Evolutionary conservation across 2,329 filamentous ascomycete genomes (phyloP), one percentile per base, ranked within the genome.

Genomic region (Fusarium proliferatum): DNA sequence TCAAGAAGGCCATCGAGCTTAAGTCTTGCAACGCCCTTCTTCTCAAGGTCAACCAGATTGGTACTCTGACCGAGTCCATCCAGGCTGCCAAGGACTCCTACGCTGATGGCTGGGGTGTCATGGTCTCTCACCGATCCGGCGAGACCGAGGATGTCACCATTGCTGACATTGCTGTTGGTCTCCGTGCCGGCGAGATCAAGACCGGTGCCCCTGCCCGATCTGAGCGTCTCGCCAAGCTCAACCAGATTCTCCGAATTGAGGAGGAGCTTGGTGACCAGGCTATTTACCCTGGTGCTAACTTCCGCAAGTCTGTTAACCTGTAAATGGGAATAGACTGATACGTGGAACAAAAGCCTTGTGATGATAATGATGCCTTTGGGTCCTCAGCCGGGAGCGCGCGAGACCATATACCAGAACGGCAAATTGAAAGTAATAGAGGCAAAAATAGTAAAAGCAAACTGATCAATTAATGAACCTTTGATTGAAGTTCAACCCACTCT

Each of bases 121-220:
- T 99, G 96, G 96, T 99, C 76, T 98, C 96, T 77, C 96, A 99
- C 90, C 93, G 96, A 80, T 99, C 96, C 73, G 96, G 96, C 85
- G 96, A 99, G 93, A 99, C 96, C 70, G 96, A 98, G 88, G 96
- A 99, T 88, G 96, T 99, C 80, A 99, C 96, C 86, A 99, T 99
- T 84, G 93, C 96, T 79, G 96, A 99, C 84, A 96, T 99, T 79
- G 95, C 95, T 76, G 96, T 99, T 79, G 96, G 96, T 88, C 94
- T 99, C 82, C 94, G 96, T 80, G 88, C 95, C 80, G 96, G 96
- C 78, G 94, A 99, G 90, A 98, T 99, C 91, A 98, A 98, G 94
- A 97, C 95, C 77, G 95, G 95, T 90, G 96, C 96, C 74, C 96
- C 96, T 79, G 93, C 93, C 83, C 93, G 96, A 82, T 98, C 96